Evolutionary conservation across 169 alveolate genomes (phyloP), one percentile per base, ranked within the genome.

Genomic region (Cryptosporidium xiaoi): DNA sequence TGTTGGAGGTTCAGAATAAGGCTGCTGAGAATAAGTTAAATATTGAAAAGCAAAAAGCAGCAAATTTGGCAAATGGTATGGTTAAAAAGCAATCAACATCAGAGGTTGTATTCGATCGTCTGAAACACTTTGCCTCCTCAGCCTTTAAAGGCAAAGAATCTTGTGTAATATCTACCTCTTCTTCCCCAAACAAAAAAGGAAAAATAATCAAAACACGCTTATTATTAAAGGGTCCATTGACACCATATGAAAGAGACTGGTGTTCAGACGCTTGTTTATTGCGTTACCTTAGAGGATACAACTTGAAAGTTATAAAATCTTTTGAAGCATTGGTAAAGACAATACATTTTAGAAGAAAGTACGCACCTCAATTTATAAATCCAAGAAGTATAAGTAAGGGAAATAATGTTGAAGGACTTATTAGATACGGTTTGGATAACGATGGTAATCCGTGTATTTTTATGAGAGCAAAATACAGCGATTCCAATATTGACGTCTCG

Each of bases 391-490:
- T 77, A 31, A 77, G 87, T 48, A 40, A 58, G 24, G 87, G 87
- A 15, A 77, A 77, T 13, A 60, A 15, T 58, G 87, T 77, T 13
- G 87, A 77, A 29, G 87, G 87, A 12, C 48, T 77, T 10, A 77
- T 60, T 18, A 36, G 87, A 27, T 77, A 60, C 64, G 87, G 77
- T 13, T 2, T 77, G 20, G 87, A 77, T 29, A 56, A 60, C 12
- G 87, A 77, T 8, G 87, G 87, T n/a, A 56, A 64, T 60, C 87
- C 87, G 4, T 77, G 87, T 24, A 77, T 77, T 16, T 60, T 77
- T 40, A 77, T 77, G 87, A 77, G 87, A 44, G 87, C 87, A 5
- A 77, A 34, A 36, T 77, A 77, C 50, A 77, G 87, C 20, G 87
- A 77, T 6, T 77, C 87, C 6, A 60, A 56, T 31, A 56, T 77